phyloP scores from a whole-genome alignment of 139 green algal genomes.

The Coelastrella sp. region DNA sequence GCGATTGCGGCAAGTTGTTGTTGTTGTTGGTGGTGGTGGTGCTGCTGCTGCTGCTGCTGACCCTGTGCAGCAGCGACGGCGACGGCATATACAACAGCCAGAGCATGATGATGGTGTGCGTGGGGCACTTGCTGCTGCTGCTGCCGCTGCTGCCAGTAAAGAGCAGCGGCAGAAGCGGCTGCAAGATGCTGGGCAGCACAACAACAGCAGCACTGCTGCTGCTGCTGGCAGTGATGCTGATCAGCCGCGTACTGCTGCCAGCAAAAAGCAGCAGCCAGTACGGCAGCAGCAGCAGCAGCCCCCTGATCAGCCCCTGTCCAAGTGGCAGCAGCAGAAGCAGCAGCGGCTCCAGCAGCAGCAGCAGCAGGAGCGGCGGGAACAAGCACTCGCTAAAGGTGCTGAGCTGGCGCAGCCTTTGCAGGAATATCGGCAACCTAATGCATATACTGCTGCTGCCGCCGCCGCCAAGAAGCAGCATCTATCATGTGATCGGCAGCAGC shows the following conservation, averaged over 20 bases:
- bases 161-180: background rate
- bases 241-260: background rate
- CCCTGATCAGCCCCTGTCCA: constrained; percentile 2
- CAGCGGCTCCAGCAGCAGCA: constrained; percentile 20
- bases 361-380: constrained; percentile 28
- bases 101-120: constrained; percentile 4
- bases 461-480: background rate
- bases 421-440: background rate
- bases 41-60: background rate
- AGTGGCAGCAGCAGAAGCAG: constrained; percentile 19
- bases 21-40: background rate
- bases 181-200: background rate
- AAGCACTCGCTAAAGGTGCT: background rate
- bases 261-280: background rate
- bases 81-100: background rate
- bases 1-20: background rate
- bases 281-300: constrained; percentile 25
- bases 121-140: constrained; percentile 13
- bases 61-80: background rate
- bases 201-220: background rate
- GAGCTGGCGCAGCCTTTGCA: background rate
- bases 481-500: background rate
- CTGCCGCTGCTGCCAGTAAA: constrained; percentile 12
- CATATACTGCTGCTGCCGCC: background rate
- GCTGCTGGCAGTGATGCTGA: background rate